Base-by-base conservation (phyloP, 768 basidiomycete species). In the Hysterangium stoloniferum region DNA sequence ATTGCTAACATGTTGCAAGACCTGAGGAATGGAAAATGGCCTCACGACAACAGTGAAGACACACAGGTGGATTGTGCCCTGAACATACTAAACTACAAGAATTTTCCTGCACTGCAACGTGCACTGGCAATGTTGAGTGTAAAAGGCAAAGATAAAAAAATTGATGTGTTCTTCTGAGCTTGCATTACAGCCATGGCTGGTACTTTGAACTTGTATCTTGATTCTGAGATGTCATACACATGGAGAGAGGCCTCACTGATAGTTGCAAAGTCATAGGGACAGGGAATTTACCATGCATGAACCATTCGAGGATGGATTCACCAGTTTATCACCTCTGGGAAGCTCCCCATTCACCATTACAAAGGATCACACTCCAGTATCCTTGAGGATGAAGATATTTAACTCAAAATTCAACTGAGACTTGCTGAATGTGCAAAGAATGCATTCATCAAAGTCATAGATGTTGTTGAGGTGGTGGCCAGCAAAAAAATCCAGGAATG, bases 201-300 rank as follows among this genome's bases (percentile, higher is more conserved):
- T 3, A 59, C 61, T 7, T 34, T 69, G 19, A 68, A 67, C 54
- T 47, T 71, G 1, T 68, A 67, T 49, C 60, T 71, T 15, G 62
- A 69, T 45, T 41, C 59, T 1, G 52, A 62, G 12, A 45, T 67
- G 1, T 56, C 56, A 0, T 69, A 61, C 38, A 58, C 66, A n/a
- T 69, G 68, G 67, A 42, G 57, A 8, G 42, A 68, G 22, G 60
- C 68, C 11, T 71, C 68, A 3, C 17, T 64, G 36, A 17, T 67
- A 50, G 57, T 56, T 4, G 53, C 68, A 34, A 65, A 59, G 46
- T 48, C 62, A 17, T 48, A 53, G 19, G 64, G 64, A 2, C 54
- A 60, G 40, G 61, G 63, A 5, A 19, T 53, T 11, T 55, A 57
- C 6, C 63, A 63, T 57, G 67, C 64, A 27, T 55, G 56, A 4